Evolutionary conservation across 345 rosid species (phyloP).

Genomic region (Aethionema arabicum): DNA sequence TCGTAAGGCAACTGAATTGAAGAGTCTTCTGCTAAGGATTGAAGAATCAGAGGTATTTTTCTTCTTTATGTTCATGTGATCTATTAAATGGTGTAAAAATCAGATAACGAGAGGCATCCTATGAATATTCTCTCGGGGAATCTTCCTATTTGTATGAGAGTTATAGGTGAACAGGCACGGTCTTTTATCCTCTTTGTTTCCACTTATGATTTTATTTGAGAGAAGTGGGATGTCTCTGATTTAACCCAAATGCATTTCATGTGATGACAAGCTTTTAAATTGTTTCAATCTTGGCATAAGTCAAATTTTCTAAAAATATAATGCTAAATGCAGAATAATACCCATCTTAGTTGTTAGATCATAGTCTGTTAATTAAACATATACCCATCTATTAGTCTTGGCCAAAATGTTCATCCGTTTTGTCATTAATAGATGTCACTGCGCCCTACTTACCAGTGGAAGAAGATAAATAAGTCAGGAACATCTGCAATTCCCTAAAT

Average conservation of each 20-base stretch:
- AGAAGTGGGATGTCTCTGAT: neutral
- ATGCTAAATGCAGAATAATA: neutral
- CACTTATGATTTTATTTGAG: neutral
- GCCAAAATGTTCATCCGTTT: neutral
- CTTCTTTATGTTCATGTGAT: conserved; percentile 22
- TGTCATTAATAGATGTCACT: neutral
- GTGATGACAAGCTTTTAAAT: neutral
- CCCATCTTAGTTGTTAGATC: conserved; percentile 2
- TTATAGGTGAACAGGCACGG: conserved; percentile 2
- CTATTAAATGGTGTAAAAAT: conserved; percentile 22
- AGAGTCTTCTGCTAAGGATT: conserved; percentile 82
- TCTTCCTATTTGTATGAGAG: conserved; percentile 10
- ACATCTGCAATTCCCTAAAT: conserved; percentile 3
- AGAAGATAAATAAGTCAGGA: neutral
- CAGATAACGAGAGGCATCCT: conserved; percentile 5
- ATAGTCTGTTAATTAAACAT: neutral
- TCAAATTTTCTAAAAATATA: neutral
- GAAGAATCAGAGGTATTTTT: conserved; percentile 91
- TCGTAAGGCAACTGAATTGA: conserved; percentile 68
- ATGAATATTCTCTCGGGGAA: conserved; percentile 4
- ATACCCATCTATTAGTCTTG: conserved; percentile 3
- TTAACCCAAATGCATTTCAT: conserved; percentile 7
- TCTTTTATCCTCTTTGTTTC: neutral
- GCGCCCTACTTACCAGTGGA: neutral
- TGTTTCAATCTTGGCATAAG: neutral